Evolutionary conservation across 192 early-diverging fungal species (phyloP).

Genomic region (Coemansia sp.): DNA sequence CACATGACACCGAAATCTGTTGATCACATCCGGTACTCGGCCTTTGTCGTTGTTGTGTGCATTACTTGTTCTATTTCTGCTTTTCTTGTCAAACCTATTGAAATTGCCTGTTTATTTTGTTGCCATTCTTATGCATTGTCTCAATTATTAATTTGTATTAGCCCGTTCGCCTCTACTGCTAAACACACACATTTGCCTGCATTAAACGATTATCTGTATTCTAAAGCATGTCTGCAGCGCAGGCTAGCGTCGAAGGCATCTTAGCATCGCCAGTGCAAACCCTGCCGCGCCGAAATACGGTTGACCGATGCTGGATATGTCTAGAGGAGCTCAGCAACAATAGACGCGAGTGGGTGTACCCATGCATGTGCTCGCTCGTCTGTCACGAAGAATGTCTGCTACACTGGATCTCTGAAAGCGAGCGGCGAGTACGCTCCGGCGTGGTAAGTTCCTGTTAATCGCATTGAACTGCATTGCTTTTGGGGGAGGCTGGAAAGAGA

Average conservation of each 20-base stretch:
- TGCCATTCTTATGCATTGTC: background rate
- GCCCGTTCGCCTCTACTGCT: background rate
- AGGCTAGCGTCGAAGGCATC: background rate
- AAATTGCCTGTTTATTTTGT: background rate
- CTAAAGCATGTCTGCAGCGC: background rate
- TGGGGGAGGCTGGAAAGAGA: background rate
- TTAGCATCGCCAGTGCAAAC: background rate
- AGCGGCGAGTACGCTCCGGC: slow-evolving; percentile 39
- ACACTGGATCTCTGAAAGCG: slow-evolving; percentile 72
- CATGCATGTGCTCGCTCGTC: slow-evolving; percentile 74
- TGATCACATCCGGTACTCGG: background rate
- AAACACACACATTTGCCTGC: background rate
- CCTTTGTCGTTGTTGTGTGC: background rate
- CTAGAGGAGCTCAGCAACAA: slow-evolving; percentile 66
- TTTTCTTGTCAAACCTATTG: background rate
- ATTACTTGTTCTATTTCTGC: background rate
- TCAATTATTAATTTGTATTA: background rate
- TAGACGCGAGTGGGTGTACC: slow-evolving; percentile 64
- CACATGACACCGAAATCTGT: background rate
- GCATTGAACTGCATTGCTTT: background rate
- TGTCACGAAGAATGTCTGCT: slow-evolving; percentile 76
- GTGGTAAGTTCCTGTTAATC: slow-evolving; percentile 27
- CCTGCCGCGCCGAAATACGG: background rate
- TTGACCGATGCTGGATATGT: slow-evolving; percentile 72
- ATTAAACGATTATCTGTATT: background rate